Percentiles rank a stretch among this genome's conserved stretches.
Conservation (phyloP, 441 rosid species). For the Croton laevigatus region DNA sequence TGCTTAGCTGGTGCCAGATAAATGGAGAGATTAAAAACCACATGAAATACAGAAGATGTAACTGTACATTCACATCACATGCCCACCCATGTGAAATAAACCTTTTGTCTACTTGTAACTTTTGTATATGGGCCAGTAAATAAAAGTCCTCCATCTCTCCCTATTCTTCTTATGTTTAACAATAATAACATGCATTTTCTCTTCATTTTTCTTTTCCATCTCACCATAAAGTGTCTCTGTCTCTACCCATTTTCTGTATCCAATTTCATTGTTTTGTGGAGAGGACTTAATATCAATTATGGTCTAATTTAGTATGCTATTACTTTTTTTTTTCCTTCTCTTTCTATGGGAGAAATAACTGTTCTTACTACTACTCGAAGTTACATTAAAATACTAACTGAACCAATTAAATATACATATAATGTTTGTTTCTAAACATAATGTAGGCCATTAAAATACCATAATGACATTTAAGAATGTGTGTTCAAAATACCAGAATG, state of each 20-base stretch:
- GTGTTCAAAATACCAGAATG: too few relatives aligned
- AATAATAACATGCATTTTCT: neutral
- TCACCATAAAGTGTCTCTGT: neutral
- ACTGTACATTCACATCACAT: conserved; percentile 55
- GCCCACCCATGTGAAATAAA: conserved; percentile 49
- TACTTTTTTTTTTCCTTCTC: too few relatives aligned
- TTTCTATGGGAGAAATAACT: too few relatives aligned
- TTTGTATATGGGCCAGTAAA: conserved; percentile 19
- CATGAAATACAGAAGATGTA: conserved; percentile 52
- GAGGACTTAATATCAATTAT: too few relatives aligned
- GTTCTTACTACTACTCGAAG: too few relatives aligned
- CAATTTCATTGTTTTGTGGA: too few relatives aligned
- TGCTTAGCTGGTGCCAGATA: conserved; percentile 66
- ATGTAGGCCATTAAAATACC: too few relatives aligned
- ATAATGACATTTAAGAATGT: too few relatives aligned
- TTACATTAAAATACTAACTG: too few relatives aligned
- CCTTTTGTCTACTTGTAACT: conserved; percentile 33
- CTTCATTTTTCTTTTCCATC: conserved; percentile 6
- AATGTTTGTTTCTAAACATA: too few relatives aligned
- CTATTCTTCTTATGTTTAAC: neutral
- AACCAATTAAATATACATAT: too few relatives aligned
- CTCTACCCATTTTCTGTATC: neutral
- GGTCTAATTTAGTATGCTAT: too few relatives aligned
- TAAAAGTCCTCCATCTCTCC: neutral
- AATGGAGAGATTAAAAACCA: conserved; percentile 54